Evolutionary conservation across 2,329 filamentous ascomycete genomes (phyloP), one percentile per base, ranked within the genome.

Genomic region (Botrytis pseudocinerea): DNA sequence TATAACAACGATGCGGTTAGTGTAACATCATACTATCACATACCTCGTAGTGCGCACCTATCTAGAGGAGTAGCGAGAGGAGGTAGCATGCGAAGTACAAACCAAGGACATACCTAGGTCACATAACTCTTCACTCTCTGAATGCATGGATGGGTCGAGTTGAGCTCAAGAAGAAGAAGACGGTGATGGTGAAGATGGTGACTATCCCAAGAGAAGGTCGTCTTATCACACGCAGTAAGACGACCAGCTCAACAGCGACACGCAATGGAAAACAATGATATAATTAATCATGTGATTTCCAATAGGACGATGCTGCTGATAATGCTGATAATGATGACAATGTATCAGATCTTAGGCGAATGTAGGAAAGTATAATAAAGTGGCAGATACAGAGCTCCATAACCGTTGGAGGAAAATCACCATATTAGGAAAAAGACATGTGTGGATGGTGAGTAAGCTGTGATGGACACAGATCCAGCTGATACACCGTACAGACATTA

Each of bases 291-390:
- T 51, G 32, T 51, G 63, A 51, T n/a, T n/a, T 25, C 22, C 14
- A 12, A 40, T 10, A 22, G n/a, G 38, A n/a, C 18, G 25, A 32
- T 35, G 25, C 14, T 51, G 4, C 35, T 35, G 61, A n/a, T 28
- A 63, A 28, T 18, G 38, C 32, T 44, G 28, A n/a, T 64, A 9
- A 28, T 25, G 16, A 38, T 48, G 28, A 20, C 14, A n/a, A n/a
- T n/a, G n/a, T n/a, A n/a, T 65, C 16, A 54, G 14, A 20, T 25
- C 22, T 66, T 66, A 54, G 64, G 64, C 64, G 64, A 68, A 68
- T 54, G 64, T 68, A 68, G 64, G 64, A 68, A 54, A 68, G 64
- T 66, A 22, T n/a, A 66, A 51, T 66, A 51, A 40, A 66, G 51
- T 66, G 32, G 32, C 32, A 48, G 51, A 57, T 32, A 32, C n/a